phyloP scores from a whole-genome alignment of 768 basidiomycete species.

The Amanita rimosa region DNA sequence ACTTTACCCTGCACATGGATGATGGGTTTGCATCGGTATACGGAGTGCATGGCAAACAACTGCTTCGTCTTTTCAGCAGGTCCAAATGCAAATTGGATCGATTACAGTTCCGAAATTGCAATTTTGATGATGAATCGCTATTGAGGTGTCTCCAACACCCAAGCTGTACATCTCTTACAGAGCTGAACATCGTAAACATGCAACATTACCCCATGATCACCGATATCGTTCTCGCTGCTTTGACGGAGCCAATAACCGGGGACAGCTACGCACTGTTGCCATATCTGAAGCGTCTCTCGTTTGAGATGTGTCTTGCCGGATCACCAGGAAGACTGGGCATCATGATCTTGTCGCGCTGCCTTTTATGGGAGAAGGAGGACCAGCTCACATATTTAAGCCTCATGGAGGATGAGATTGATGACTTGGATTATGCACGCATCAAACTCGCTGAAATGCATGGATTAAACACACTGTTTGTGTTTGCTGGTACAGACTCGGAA shows the following conservation, averaged over 20 bases:
- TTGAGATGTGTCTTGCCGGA: not conserved
- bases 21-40: too few species aligned
- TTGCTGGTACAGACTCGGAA: too few species aligned
- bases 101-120: not conserved
- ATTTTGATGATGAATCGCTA: not conserved
- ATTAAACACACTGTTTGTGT: not conserved
- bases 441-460: not conserved
- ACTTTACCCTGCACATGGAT: not conserved
- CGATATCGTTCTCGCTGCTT: not conserved
- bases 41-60: not conserved
- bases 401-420: not conserved
- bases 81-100: slow-evolving; percentile 3
- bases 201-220: not conserved
- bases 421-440: not conserved
- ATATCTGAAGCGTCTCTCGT: not conserved
- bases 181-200: not conserved
- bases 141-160: not conserved
- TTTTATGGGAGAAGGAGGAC: slow-evolving; percentile 1
- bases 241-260: not conserved
- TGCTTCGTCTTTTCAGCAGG: not conserved
- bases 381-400: not conserved
- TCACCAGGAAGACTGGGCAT: not conserved
- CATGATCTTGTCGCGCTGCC: not conserved
- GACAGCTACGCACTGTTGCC: not conserved
- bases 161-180: not conserved